A percentile compares a stretch with the other conserved stretches of the same genome.
Evolutionary conservation across 257 asterid species (phyloP).

Genomic region (Solanum verrucosum): DNA sequence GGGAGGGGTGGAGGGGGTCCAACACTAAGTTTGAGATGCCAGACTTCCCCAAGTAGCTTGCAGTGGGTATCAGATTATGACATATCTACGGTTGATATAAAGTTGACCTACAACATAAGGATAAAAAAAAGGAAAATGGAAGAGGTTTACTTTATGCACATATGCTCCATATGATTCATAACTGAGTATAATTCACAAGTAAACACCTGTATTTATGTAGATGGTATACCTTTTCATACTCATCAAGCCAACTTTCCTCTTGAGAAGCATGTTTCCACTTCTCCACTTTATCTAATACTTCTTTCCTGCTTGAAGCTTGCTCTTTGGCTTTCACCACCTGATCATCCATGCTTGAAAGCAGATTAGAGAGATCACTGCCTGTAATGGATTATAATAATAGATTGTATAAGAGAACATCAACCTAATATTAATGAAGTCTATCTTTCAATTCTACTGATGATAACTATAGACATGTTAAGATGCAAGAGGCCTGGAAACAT

Average conservation of each 20-base stretch:
- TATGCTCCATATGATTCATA: neutral
- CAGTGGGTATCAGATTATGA: neutral
- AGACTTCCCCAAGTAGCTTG: neutral
- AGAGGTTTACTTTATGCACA: neutral
- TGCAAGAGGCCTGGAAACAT: neutral
- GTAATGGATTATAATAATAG: constrained; percentile 14
- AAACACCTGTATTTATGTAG: neutral
- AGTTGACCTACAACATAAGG: neutral
- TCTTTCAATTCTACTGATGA: neutral
- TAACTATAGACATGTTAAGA: neutral
- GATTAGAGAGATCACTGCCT: constrained; percentile 54
- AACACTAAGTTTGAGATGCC: neutral
- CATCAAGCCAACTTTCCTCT: constrained; percentile 82
- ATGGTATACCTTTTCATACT: constrained; percentile 68
- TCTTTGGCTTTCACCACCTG: constrained; percentile 61
- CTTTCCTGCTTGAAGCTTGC: constrained; percentile 69
- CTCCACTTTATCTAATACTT: constrained; percentile 72
- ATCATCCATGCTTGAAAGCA: constrained; percentile 60
- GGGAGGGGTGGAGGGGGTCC: neutral
- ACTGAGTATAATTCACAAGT: neutral
- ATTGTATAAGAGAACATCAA: neutral
- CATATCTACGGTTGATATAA: neutral
- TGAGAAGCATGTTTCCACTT: constrained; percentile 71
- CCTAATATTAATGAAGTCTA: neutral
- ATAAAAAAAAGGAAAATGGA: neutral